Evolutionary conservation across 1,139 yeast species (phyloP).

Genomic region (Candida sojae): DNA sequence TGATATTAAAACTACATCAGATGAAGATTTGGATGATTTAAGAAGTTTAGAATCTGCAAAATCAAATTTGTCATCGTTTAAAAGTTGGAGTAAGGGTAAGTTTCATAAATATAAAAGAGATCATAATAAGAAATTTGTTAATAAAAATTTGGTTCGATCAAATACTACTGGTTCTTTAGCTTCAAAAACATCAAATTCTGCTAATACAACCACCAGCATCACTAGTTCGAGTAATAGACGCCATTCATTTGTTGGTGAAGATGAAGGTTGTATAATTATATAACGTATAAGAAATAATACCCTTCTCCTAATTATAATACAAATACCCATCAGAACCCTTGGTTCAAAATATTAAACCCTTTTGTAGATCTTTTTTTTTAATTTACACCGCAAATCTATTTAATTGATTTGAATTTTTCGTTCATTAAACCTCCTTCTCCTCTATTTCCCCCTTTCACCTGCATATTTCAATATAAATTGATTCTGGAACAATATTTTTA

Average conservation of each 20-base stretch:
- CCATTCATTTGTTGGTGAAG: neutral
- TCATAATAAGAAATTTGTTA: neutral
- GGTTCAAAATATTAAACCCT: too few relatives aligned
- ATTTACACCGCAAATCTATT: too few relatives aligned
- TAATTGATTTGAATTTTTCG: too few relatives aligned
- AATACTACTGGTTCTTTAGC: neutral
- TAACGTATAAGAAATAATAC: neutral
- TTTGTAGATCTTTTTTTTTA: too few relatives aligned
- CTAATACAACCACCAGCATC: too few relatives aligned
- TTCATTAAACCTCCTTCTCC: too few relatives aligned
- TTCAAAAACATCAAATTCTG: neutral
- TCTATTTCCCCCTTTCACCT: too few relatives aligned
- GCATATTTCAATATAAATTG: too few relatives aligned
- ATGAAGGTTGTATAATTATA: constrained; percentile 3
- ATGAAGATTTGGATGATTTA: constrained; percentile 1
- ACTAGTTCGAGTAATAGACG: neutral
- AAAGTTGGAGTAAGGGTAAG: constrained; percentile 1
- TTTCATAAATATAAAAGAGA: neutral
- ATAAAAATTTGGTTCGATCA: neutral
- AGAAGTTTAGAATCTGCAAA: neutral
- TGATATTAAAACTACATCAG: neutral
- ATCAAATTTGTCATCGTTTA: constrained; percentile 2
- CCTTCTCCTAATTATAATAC: too few relatives aligned
- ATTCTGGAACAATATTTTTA: too few relatives aligned
- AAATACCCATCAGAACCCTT: too few relatives aligned